These are phyloP conservation scores for Colletotrichum phormii DNA, from an alignment of 2,329 filamentous ascomycete genomes.

Conservation along the genomic window DNA sequence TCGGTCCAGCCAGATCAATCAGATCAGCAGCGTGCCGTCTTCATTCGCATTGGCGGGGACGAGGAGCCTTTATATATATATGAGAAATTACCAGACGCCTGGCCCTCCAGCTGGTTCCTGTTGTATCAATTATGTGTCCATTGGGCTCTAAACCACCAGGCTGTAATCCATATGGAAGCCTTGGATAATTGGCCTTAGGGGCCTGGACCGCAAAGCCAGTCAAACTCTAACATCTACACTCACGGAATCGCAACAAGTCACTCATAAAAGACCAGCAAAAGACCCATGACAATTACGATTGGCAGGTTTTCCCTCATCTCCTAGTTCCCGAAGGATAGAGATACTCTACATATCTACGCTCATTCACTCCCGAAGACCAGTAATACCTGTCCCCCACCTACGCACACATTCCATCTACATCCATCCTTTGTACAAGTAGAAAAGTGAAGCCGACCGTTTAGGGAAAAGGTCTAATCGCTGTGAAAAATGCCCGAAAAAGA, in stretches of 20 bases:
- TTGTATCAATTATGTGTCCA: background rate
- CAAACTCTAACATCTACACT: background rate
- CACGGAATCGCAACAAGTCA: background rate
- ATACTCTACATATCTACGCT: constrained; percentile 7
- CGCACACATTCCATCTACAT: background rate
- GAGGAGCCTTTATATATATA: background rate
- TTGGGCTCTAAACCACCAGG: too few relatives aligned
- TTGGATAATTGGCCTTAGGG: background rate
- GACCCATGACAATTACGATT: constrained; percentile 20
- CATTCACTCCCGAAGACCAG: background rate
- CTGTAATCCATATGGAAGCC: background rate
- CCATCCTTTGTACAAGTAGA: constrained; percentile 12
- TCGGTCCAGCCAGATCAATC: too few relatives aligned
- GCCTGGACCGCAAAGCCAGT: background rate
- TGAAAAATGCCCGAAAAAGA: background rate
- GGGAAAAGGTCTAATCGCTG: background rate
- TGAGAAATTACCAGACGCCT: background rate
- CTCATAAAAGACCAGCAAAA: background rate
- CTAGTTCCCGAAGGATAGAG: background rate
- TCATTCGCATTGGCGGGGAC: background rate
- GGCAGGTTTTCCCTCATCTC: background rate
- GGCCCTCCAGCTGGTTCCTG: background rate
- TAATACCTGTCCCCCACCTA: background rate
- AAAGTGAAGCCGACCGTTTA: background rate
- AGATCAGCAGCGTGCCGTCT: background rate